A percentile compares a stretch with the other conserved stretches of the same genome.
phyloP scores from a whole-genome alignment of 352 stramenopile genomes.

The Pythium scleroteichum region DNA sequence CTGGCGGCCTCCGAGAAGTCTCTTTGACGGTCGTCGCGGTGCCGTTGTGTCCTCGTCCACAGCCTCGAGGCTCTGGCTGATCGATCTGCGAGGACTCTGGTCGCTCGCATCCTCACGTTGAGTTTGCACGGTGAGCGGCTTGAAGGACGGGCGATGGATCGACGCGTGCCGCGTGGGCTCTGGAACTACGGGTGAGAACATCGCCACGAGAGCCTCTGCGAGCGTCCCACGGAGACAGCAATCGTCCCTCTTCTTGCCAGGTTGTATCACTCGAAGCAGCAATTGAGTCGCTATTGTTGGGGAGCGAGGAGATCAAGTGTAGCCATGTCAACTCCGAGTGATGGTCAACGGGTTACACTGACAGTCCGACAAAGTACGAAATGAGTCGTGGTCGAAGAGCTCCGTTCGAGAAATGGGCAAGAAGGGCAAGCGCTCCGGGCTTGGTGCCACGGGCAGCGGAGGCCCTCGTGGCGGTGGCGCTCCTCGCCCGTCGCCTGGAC shows the following conservation, averaged over 20 bases:
- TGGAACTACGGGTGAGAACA: constrained; percentile 28
- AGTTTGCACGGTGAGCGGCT: constrained; percentile 6
- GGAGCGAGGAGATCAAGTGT: no score
- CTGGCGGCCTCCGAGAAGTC: neutral
- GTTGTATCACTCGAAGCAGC: no score
- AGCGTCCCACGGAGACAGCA: neutral
- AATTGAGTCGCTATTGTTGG: constrained; percentile 1
- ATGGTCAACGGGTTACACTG: constrained; percentile 5
- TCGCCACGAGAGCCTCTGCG: constrained; percentile 1
- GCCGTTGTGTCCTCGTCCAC: neutral
- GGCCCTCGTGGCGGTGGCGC: constrained; percentile 8
- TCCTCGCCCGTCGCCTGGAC: constrained; percentile 6
- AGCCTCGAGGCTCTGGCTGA: neutral
- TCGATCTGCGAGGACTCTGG: neutral
- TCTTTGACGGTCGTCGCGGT: constrained; percentile 1
- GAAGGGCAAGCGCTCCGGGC: constrained; percentile 27
- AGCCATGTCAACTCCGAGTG: constrained; percentile 20
- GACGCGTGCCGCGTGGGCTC: neutral
- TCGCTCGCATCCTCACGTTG: neutral
- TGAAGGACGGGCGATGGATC: constrained; percentile 9
- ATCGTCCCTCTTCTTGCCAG: neutral
- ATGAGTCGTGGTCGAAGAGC: constrained; percentile 7
- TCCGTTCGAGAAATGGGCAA: constrained; percentile 25
- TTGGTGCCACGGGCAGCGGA: constrained; percentile 8
- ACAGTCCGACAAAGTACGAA: constrained; percentile 20